Evolutionary conservation across 768 basidiomycete genomes (phyloP).

Genomic region (Boletus tomentosulus): DNA sequence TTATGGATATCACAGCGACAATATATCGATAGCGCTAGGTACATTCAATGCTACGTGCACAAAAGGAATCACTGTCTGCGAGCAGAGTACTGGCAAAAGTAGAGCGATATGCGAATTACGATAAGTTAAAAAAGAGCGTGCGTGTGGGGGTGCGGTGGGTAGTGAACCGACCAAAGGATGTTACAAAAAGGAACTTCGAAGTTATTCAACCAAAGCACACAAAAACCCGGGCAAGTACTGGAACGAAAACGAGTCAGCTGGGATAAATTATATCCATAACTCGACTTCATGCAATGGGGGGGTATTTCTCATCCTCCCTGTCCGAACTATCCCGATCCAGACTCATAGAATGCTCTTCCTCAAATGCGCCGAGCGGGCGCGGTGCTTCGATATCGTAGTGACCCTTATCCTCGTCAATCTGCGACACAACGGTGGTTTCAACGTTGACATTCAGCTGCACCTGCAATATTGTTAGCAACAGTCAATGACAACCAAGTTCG

Average conservation of each 20-base stretch:
- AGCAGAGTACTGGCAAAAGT: background rate
- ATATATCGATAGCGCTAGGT: background rate
- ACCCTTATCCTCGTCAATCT: constrained; percentile 26
- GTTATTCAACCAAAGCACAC: background rate
- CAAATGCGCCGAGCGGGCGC: constrained; percentile 4
- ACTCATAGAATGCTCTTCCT: constrained; percentile 9
- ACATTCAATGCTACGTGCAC: background rate
- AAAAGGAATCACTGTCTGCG: background rate
- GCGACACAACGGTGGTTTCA: constrained; percentile 31
- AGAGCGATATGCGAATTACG: background rate
- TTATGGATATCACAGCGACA: background rate
- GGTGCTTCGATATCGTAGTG: constrained; percentile 20
- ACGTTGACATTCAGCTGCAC: constrained; percentile 31
- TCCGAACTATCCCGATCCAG: constrained; percentile 19
- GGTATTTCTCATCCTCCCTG: constrained; percentile 15
- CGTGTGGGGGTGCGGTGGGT: background rate
- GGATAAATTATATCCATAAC: constrained; percentile 3
- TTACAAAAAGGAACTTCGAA: constrained; percentile 3
- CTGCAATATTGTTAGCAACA: background rate
- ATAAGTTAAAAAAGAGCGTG: background rate
- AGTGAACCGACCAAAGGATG: background rate
- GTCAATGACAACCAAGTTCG: background rate
- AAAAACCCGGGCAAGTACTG: background rate
- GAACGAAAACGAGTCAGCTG: background rate
- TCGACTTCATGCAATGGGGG: constrained; percentile 6